Percentiles rank a stretch among this genome's conserved stretches.
These are phyloP conservation scores for Blastobotrys serpentis DNA, from an alignment of 1,139 yeast species.

Conservation along the genomic window DNA sequence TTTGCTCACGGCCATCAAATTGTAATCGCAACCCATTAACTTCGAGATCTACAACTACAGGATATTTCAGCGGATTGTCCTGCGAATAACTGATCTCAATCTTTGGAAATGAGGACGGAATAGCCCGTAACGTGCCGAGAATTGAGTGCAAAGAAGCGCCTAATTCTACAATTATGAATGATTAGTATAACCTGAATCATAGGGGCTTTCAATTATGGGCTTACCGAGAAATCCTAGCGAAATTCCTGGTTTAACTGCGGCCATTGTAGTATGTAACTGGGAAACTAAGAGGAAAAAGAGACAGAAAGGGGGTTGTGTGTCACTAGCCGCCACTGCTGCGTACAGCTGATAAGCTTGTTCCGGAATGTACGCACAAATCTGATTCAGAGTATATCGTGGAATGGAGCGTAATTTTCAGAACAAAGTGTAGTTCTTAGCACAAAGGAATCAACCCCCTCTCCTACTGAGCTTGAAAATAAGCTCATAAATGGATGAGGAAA, in stretches of 20 bases:
- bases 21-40: constrained; percentile 32
- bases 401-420: too few species aligned
- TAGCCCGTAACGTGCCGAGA: constrained; percentile 25
- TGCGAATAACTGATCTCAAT: constrained; percentile 29
- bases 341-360: constrained; percentile 3
- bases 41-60: constrained; percentile 28
- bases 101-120: constrained; percentile 29
- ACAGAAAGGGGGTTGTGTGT: background rate
- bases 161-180: constrained; percentile 18
- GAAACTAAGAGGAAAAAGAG: background rate
- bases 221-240: constrained; percentile 23
- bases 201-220: constrained; percentile 8
- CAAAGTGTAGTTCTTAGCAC: too few species aligned
- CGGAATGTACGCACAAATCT: background rate
- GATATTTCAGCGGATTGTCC: constrained; percentile 23
- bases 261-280: constrained; percentile 11
- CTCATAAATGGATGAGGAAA: too few species aligned
- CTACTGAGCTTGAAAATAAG: too few species aligned
- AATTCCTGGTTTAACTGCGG: constrained; percentile 22
- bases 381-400: background rate
- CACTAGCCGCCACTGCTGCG: background rate
- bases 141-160: constrained; percentile 30
- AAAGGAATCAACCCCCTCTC: too few species aligned
- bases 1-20: constrained; percentile 31
- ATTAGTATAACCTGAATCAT: background rate